A percentile compares a stretch with the other conserved stretches of the same genome.
Evolutionary conservation across 495 filamentous ascomycete species (phyloP).

Genomic region (Penicillium waksmanii): DNA sequence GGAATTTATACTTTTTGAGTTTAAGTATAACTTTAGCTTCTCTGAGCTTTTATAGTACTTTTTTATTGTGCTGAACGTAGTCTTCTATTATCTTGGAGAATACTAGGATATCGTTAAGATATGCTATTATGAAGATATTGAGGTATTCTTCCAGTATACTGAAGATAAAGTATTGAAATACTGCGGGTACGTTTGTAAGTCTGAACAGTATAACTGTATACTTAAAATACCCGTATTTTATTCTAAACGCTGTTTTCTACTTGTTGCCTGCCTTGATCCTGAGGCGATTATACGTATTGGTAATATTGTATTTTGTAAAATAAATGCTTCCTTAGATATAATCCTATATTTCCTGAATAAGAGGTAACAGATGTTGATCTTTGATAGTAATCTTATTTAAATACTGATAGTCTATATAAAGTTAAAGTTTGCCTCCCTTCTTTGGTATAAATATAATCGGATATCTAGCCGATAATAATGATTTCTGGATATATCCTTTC

Average conservation of each 20-base stretch:
- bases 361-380: slow-evolving; percentile 24
- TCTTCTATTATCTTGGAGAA: slow-evolving; percentile 7
- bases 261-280: slow-evolving; percentile 20
- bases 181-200: slow-evolving; percentile 16
- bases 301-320: slow-evolving; percentile 27
- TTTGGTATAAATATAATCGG: slow-evolving; percentile 28
- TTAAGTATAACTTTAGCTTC: background rate
- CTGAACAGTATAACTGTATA: slow-evolving; percentile 27
- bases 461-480: slow-evolving; percentile 14
- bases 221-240: slow-evolving; percentile 30
- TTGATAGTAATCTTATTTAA: slow-evolving; percentile 27
- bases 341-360: slow-evolving; percentile 20
- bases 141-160: slow-evolving; percentile 27
- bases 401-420: slow-evolving; percentile 25
- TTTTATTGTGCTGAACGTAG: background rate
- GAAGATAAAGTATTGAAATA: slow-evolving; percentile 40
- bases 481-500: slow-evolving; percentile 22
- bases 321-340: slow-evolving; percentile 18
- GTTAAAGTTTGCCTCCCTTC: slow-evolving; percentile 15
- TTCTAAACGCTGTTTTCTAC: slow-evolving; percentile 41
- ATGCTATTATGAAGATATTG: slow-evolving; percentile 29
- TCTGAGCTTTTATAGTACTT: background rate
- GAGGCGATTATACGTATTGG: slow-evolving; percentile 11
- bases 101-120: slow-evolving; percentile 42
- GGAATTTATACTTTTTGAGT: slow-evolving; percentile 8